Base-by-base conservation (phyloP, 371 early-diverging fungal genomes). In the Mortierella sp. region DNA sequence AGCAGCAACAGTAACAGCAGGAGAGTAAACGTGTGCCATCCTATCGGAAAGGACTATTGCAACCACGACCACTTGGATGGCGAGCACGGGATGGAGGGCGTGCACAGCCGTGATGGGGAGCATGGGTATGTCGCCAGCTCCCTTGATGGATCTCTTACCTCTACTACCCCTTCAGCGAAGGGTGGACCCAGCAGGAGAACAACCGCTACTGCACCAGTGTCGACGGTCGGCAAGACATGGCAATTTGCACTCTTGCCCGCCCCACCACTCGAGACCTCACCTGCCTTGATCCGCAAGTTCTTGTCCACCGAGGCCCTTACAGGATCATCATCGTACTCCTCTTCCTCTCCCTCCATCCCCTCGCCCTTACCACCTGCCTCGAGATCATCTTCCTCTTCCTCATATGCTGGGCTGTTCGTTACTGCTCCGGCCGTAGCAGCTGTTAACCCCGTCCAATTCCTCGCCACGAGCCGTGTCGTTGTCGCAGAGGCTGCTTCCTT, bases 251-350 rank as follows among this genome's bases (percentile, higher is more conserved):
- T 68, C 41, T 41, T 68, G 43, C 68, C 68, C 24, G 8, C 68
- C 21, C 68, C 68, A 21, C 68, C 68, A 21, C 41, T 68, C 41
- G 68, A 68, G 68, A 38, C 68, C 24, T 68, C 68, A 24, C 68
- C 68, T 6, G 68, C 68, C 41, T 68, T 68, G 38, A 68, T 68
- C 68, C 68, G 68, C 68, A 68, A 68, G 68, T 68, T 68, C 68
- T 41, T 68, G 43, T 68, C 68, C 3, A 24, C 41, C 10, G 68
- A 68, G 7, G 68, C 68, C 41, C 35, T 38, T 41, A 68, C 38
- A 38, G 68, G 68, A 24, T 24, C 68, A 21, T 38, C 68, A 1
- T 41, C 43, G 2, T 4, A 4, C 68, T 68, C 65, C 24, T 65
- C 35, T 16, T 14, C 60, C 35, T 63, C 65, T 3, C 3, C 68